Base-by-base conservation (phyloP, 2,329 filamentous ascomycete species). In the Chaetothyriales sp. region DNA sequence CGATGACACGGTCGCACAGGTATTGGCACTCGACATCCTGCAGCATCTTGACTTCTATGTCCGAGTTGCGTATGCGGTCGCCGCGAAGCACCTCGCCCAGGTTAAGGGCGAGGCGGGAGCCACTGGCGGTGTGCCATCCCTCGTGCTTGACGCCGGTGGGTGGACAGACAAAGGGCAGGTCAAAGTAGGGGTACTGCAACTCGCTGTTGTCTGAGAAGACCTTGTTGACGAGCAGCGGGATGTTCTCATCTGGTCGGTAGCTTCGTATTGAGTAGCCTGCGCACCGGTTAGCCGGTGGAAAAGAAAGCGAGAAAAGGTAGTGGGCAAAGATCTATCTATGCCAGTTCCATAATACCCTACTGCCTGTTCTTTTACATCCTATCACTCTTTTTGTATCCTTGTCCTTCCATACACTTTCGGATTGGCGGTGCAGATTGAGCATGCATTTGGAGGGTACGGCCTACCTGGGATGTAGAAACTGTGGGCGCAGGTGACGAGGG, bases 191-290 rank as follows among this genome's bases (percentile, higher is more conserved):
- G 77, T 88, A 93, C 66, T 93, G 86, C n/a, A 94, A 72, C 65
- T 92, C 83, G 6, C 85, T 92, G 61, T 85, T 81, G 68, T 93
- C 87, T 50, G 86, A 93, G 67, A 89, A 93, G 60, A 89, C 81
- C 66, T 94, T 94, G 71, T 94, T 94, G 57, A 92, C 84, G 51
- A 90, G 80, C n/a, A 95, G 73, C 1, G 87, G 86, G 42, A 94
- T 83, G 9, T 79, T 73, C 59, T 93, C 84, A 64, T 79, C 77
- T 56, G 88, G 78, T 57, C 75, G 75, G 65, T 93, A 93, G 62
- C 79, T 86, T 63, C 81, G 84, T 62, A 89, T 80, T 5, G 87
- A 93, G 75, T 84, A 92, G 58, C 87, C 87, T 84, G 54, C 45
- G n/a, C n/a, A 52, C 10, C 44, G 8, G 28, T 26, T 43, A 49